Evolutionary conservation across 2,329 filamentous ascomycete genomes (phyloP), one percentile per base, ranked within the genome.

Genomic region (Fonsecaea multimorphosa): DNA sequence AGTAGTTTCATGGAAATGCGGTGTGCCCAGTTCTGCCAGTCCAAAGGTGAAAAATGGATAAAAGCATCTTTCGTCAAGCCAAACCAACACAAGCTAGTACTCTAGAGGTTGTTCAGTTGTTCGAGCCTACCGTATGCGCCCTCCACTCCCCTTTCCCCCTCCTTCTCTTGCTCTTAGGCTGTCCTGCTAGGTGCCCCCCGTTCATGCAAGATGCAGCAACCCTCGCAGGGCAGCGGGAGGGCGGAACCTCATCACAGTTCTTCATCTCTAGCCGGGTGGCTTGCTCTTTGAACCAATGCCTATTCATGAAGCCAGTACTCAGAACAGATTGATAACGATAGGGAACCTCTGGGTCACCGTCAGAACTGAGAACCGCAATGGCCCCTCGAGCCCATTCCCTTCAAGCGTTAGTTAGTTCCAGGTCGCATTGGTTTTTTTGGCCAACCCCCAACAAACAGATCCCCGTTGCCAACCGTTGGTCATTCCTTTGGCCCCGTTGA

Each of bases 301-400:
- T 46, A 29, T 19, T 29, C 44, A n/a, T 31, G 8, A 60, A 22
- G 46, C 58, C 29, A 53, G 46, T 60, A 46, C 58, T 53, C 24
- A 53, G 46, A 60, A 60, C 29, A 60, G 44, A 58, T 31, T 16
- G 24, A 49, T 14, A 49, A 12, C 36, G 16, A 60, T 27, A 53
- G 44, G 19, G 19, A 49, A 22, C 19, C 44, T 24, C 19, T 24
- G n/a, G 38, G 38, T 40, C 38, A 8, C 9, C 9, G 38, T 40
- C 4, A 40, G 11, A 12, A 34, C 2, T 2, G 38, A 40, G 29
- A 40, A 40, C 38, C 34, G 11, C 34, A 38, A 38, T 12, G 34
- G 7, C 38, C 22, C 19, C 44, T 49, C 44, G 12, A 49, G 44
- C 44, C 44, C 44, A n/a, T 49, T 24, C 44, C 44, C 19, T 22